Conservation (phyloP, 2,329 filamentous ascomycete genomes). For the Clonostachys rosea region DNA sequence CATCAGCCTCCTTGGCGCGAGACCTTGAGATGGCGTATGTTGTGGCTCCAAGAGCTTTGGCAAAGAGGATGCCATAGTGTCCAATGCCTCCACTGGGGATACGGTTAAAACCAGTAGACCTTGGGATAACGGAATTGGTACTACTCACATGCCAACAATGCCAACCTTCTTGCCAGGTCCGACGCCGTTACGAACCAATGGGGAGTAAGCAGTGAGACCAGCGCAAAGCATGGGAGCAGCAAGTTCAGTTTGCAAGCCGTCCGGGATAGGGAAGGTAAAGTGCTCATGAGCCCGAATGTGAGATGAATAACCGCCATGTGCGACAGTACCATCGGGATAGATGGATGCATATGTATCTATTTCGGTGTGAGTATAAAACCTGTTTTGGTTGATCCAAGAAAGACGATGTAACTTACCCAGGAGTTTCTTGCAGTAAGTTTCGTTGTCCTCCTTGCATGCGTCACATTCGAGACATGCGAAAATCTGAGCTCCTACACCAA, state of each 20-base stretch:
- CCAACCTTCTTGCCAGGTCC: constrained; percentile 69
- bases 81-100: constrained; percentile 58
- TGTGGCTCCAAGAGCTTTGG: constrained; percentile 58
- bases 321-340: constrained; percentile 53
- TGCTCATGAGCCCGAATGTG: constrained; percentile 45
- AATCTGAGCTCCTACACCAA: constrained; percentile 52
- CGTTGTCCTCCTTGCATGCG: constrained; percentile 29
- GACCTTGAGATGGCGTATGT: constrained; percentile 53
- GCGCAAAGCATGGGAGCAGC: constrained; percentile 72
- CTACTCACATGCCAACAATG: constrained; percentile 50
- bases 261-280: constrained; percentile 57
- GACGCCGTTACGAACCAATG: constrained; percentile 60
- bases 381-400: not conserved
- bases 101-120: no score
- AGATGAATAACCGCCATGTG: constrained; percentile 59
- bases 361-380: not conserved
- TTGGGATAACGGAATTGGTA: not conserved
- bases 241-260: constrained; percentile 39
- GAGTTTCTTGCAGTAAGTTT: constrained; percentile 29
- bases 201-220: constrained; percentile 69
- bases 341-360: constrained; percentile 44
- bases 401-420: constrained; percentile 30
- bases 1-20: constrained; percentile 50
- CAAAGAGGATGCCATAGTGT: constrained; percentile 63
- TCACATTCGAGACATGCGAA: constrained; percentile 41